These are phyloP conservation scores for Fusarium fracticaudum DNA, from an alignment of 2,329 filamentous ascomycete genomes.

Conservation along the genomic window DNA sequence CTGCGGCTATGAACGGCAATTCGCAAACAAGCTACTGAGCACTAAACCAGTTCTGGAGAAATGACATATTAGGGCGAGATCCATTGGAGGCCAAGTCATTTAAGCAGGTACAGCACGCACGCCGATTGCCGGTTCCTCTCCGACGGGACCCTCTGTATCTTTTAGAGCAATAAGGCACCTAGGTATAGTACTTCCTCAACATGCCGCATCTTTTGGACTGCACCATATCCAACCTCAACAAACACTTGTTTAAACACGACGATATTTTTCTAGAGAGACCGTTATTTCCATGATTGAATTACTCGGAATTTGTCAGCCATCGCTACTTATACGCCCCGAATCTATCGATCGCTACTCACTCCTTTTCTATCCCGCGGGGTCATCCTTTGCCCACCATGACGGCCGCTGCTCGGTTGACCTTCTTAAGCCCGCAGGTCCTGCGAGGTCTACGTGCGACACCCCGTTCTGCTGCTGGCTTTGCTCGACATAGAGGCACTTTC, in stretches of 20 bases:
- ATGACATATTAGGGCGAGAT: conserved; percentile 36
- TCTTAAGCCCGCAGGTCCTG: conserved; percentile 75
- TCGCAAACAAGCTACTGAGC: not conserved
- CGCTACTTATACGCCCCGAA: not conserved
- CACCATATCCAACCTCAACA: conserved; percentile 1
- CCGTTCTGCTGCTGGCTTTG: conserved; percentile 50
- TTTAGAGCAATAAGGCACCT: too few relatives aligned
- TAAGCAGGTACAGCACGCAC: conserved; percentile 30
- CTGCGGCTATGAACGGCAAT: conserved; percentile 37
- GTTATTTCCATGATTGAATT: conserved; percentile 26
- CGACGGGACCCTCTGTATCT: conserved; percentile 2
- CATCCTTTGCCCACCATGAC: conserved; percentile 59
- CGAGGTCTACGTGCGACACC: conserved; percentile 55
- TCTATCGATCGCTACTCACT: not conserved
- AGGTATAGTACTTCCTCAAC: not conserved
- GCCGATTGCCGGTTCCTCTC: conserved; percentile 37
- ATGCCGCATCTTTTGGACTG: not conserved
- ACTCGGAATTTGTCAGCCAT: conserved; percentile 22
- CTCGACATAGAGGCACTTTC: conserved; percentile 57
- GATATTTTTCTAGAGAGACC: not conserved
- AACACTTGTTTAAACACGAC: not conserved
- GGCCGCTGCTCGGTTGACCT: conserved; percentile 70
- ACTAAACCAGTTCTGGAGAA: conserved; percentile 7
- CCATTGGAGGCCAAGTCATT: conserved; percentile 19
- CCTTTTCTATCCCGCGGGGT: not conserved